Conservation (phyloP, 2,329 filamentous ascomycete genomes). For the Fusarium tupiense region DNA sequence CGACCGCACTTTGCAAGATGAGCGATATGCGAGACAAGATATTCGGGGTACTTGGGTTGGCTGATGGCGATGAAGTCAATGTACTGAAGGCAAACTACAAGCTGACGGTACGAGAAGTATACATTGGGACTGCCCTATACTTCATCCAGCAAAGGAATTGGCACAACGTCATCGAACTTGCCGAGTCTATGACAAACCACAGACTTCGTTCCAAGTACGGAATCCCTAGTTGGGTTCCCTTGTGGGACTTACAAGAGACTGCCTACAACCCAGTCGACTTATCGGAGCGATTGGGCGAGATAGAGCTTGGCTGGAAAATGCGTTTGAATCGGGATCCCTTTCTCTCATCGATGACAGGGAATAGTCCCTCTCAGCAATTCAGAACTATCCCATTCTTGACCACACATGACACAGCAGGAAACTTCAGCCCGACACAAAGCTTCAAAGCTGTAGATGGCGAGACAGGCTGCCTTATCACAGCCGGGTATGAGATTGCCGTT, state of each 20-base stretch:
- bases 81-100: slow-evolving; percentile 12
- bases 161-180: not conserved
- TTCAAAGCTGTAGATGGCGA: not conserved
- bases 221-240: slow-evolving; percentile 25
- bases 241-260: slow-evolving; percentile 15
- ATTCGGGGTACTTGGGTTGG: slow-evolving; percentile 20
- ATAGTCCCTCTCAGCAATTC: not conserved
- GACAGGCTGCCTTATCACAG: slow-evolving; percentile 11
- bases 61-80: not conserved
- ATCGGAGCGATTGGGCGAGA: not conserved
- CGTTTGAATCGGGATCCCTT: not conserved
- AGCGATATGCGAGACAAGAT: slow-evolving; percentile 22
- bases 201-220: slow-evolving; percentile 9
- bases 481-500: slow-evolving; percentile 7
- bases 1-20: slow-evolving; percentile 9
- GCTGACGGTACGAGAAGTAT: slow-evolving; percentile 25
- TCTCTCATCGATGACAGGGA: not conserved
- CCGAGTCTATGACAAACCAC: not conserved
- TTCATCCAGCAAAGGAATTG: not conserved
- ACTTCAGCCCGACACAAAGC: not conserved
- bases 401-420: not conserved
- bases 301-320: not conserved
- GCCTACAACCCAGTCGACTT: not conserved
- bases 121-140: slow-evolving; percentile 21
- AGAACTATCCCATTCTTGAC: not conserved